A percentile compares a stretch with the other conserved stretches of the same genome.
Conservation (phyloP, 768 basidiomycete genomes). For the Kwoniella bestiolae region DNA sequence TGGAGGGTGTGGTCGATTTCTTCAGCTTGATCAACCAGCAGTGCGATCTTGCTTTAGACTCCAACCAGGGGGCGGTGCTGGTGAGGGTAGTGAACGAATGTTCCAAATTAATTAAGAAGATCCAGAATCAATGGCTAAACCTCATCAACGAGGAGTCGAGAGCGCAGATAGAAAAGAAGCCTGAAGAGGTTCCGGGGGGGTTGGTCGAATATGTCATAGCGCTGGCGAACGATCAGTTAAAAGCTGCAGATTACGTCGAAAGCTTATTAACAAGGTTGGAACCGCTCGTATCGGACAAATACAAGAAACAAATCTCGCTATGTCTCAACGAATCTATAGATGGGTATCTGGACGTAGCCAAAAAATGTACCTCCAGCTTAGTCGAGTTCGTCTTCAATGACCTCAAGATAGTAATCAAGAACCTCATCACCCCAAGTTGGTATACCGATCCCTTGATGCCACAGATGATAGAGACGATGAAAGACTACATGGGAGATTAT, state of each 20-base stretch:
- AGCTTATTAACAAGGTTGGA: slow-evolving; percentile 82
- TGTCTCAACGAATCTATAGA: slow-evolving; percentile 94
- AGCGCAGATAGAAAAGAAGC: slow-evolving; percentile 75
- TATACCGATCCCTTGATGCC: slow-evolving; percentile 79
- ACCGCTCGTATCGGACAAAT: slow-evolving; percentile 90
- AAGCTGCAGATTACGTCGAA: slow-evolving; percentile 91
- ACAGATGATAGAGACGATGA: slow-evolving; percentile 92
- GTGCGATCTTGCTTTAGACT: slow-evolving; percentile 90
- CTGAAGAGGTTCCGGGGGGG: slow-evolving; percentile 80
- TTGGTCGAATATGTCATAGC: slow-evolving; percentile 95
- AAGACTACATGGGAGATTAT: slow-evolving; percentile 95
- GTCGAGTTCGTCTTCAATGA: slow-evolving; percentile 96
- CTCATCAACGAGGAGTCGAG: slow-evolving; percentile 82
- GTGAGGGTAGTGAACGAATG: slow-evolving; percentile 86
- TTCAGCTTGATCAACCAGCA: slow-evolving; percentile 97
- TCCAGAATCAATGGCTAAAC: slow-evolving; percentile 86
- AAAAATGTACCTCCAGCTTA: slow-evolving; percentile 91
- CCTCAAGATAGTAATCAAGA: slow-evolving; percentile 80
- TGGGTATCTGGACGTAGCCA: slow-evolving; percentile 96
- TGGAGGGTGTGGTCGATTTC: slow-evolving; percentile 88
- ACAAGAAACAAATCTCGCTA: slow-evolving; percentile 78
- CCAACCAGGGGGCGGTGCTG: slow-evolving; percentile 90
- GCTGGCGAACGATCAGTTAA: slow-evolving; percentile 96
- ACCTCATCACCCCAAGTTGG: slow-evolving; percentile 79
- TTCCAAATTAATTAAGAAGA: slow-evolving; percentile 83